These are phyloP conservation scores for Xylariomycetidae sp. DNA, from an alignment of 2,329 filamentous ascomycete species.

Conservation along the genomic window DNA sequence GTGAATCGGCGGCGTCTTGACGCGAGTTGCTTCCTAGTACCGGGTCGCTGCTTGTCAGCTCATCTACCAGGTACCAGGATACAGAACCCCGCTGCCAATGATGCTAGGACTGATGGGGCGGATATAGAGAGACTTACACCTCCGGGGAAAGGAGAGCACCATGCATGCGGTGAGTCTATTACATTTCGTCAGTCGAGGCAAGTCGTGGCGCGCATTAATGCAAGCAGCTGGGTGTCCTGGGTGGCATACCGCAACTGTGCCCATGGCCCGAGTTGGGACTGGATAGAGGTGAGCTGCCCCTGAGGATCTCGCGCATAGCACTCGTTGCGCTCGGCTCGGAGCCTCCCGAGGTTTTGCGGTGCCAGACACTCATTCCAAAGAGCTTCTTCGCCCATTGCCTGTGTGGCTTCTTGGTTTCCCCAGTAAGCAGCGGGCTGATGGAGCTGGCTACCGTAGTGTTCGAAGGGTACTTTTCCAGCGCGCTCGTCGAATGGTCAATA, in stretches of 20 bases:
- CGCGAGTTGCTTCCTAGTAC: constrained; percentile 42
- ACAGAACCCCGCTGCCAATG: too few species aligned
- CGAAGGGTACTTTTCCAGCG: too few species aligned
- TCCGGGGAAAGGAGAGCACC: constrained; percentile 23
- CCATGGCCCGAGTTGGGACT: constrained; percentile 21
- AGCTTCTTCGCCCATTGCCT: constrained; percentile 28
- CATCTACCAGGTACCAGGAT: not conserved
- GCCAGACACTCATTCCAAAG: constrained; percentile 38
- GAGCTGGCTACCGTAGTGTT: too few species aligned
- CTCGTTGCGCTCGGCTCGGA: too few species aligned
- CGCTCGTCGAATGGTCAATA: too few species aligned
- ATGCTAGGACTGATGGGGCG: too few species aligned
- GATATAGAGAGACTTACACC: constrained; percentile 31
- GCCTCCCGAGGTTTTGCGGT: constrained; percentile 32
- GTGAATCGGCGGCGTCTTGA: constrained; percentile 42
- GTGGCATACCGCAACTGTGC: constrained; percentile 1
- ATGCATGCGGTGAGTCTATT: constrained; percentile 6
- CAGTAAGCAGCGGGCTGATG: constrained; percentile 30
- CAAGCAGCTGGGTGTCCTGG: too few species aligned
- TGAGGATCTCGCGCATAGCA: constrained; percentile 34
- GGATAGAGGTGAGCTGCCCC: constrained; percentile 29
- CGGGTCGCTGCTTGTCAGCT: not conserved
- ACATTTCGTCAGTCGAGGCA: too few species aligned
- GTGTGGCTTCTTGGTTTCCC: constrained; percentile 24
- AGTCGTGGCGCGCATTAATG: too few species aligned